A percentile compares a stretch with the other conserved stretches of the same genome.
Evolutionary conservation across 2,329 filamentous ascomycete genomes (phyloP).

Genomic region (Achaetomium macrosporum): DNA sequence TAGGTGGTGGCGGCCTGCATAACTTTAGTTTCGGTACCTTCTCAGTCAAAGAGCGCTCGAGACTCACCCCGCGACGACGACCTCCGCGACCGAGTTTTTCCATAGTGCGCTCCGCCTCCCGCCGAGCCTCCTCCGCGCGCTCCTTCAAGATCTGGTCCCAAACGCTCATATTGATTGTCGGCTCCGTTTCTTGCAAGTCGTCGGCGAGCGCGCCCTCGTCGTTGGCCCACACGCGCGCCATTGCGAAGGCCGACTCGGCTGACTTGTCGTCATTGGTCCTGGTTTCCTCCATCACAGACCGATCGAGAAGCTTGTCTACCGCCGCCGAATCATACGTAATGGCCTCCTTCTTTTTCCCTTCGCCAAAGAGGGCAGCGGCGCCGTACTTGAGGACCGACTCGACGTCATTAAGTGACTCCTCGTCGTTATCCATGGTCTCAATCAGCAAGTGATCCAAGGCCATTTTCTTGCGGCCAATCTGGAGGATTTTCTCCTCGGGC

Average conservation of each 20-base stretch:
- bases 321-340: constrained; percentile 76
- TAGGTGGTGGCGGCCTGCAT: constrained; percentile 27
- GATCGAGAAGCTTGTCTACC: constrained; percentile 87
- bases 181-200: constrained; percentile 50
- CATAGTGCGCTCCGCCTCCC: constrained; percentile 60
- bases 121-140: constrained; percentile 71
- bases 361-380: constrained; percentile 77
- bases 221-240: constrained; percentile 89
- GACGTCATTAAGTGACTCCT: constrained; percentile 66
- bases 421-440: constrained; percentile 79
- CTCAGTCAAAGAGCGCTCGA: not conserved
- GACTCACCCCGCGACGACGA: constrained; percentile 55
- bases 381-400: constrained; percentile 86
- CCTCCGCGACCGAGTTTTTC: constrained; percentile 83
- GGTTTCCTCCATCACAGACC: constrained; percentile 72
- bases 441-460: constrained; percentile 92
- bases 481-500: constrained; percentile 92
- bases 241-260: constrained; percentile 77
- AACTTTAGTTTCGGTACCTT: too few species aligned
- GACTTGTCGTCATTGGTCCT: constrained; percentile 57
- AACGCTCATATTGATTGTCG: constrained; percentile 58
- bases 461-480: constrained; percentile 94
- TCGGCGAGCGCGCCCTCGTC: constrained; percentile 63
- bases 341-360: constrained; percentile 62
- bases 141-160: constrained; percentile 90